Conservation (phyloP, 805 yeast genomes). For the Aciculoconidium aculeatum region DNA sequence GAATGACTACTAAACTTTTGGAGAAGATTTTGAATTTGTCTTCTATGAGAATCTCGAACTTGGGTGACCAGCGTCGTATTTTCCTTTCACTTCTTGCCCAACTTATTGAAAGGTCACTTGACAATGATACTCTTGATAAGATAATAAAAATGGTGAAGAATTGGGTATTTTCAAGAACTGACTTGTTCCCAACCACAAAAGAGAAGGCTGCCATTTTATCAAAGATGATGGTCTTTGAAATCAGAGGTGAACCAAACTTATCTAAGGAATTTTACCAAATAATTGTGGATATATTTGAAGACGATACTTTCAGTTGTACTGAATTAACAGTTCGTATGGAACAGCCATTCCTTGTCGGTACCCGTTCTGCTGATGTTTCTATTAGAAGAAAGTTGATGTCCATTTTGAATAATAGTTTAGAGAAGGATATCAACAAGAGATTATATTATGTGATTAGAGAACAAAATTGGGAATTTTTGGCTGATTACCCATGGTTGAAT, state of each 20-base stretch:
- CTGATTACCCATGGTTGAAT: conserved; percentile 91
- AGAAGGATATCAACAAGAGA: conserved; percentile 70
- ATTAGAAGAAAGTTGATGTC: conserved; percentile 75
- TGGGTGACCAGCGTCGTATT: conserved; percentile 91
- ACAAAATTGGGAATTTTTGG: conserved; percentile 94
- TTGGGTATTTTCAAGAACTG: conserved; percentile 85
- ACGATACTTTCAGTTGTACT: conserved; percentile 67
- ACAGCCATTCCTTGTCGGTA: conserved; percentile 93
- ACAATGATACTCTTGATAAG: conserved; percentile 64
- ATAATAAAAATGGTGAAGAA: conserved; percentile 72
- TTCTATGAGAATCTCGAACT: conserved; percentile 71
- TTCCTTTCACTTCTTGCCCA: conserved; percentile 84
- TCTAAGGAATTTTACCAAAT: conserved; percentile 80
- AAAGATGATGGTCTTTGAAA: conserved; percentile 90
- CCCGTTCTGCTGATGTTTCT: conserved; percentile 69
- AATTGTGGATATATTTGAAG: conserved; percentile 81
- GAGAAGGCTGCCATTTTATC: conserved; percentile 92
- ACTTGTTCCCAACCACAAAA: conserved; percentile 87
- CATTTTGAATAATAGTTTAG: conserved; percentile 73
- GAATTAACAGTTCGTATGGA: conserved; percentile 94
- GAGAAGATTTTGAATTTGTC: conserved; percentile 74
- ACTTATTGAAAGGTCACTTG: conserved; percentile 81
- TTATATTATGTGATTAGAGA: conserved; percentile 84
- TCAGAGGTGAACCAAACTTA: conserved; percentile 74
- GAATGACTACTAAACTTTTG: conserved; percentile 68